Percentiles rank a stretch among this genome's conserved stretches.
Evolutionary conservation across 805 yeast species (phyloP).

Genomic region (Blastobotrys parvus): DNA sequence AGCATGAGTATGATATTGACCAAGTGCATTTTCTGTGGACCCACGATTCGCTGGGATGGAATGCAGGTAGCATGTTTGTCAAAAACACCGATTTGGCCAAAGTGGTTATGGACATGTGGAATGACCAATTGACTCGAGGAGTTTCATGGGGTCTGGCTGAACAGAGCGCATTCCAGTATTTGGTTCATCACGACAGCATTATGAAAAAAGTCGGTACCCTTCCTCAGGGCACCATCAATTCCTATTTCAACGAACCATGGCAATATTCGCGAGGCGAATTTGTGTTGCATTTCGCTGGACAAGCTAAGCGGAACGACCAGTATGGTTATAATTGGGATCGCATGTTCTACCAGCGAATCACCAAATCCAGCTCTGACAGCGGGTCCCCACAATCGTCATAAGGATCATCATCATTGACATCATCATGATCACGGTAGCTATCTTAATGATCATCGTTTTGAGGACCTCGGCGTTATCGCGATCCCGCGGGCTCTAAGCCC

Average conservation of each 20-base stretch:
- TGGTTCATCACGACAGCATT: slow-evolving; percentile 15
- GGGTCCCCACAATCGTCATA: too few relatives aligned
- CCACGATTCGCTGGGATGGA: slow-evolving; percentile 24
- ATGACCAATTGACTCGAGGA: slow-evolving; percentile 17
- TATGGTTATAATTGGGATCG: background rate
- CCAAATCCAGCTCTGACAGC: too few relatives aligned
- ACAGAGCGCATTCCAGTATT: slow-evolving; percentile 20
- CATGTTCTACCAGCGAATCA: background rate
- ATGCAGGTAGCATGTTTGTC: slow-evolving; percentile 29
- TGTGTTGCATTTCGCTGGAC: slow-evolving; percentile 27
- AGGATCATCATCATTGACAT: too few relatives aligned
- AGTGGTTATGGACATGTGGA: slow-evolving; percentile 25
- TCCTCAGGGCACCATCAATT: slow-evolving; percentile 24
- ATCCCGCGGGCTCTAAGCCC: too few relatives aligned
- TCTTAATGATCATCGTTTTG: too few relatives aligned
- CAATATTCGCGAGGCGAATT: slow-evolving; percentile 22
- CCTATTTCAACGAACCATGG: slow-evolving; percentile 16
- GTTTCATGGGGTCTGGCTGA: slow-evolving; percentile 16
- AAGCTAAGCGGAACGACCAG: background rate
- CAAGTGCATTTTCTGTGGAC: slow-evolving; percentile 22
- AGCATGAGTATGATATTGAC: slow-evolving; percentile 13
- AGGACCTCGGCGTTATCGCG: too few relatives aligned
- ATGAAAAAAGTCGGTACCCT: slow-evolving; percentile 23
- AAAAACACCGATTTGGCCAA: slow-evolving; percentile 17
- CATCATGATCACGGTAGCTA: too few relatives aligned